Evolutionary conservation across 345 rosid species (phyloP).

Genomic region (Salix udensis): DNA sequence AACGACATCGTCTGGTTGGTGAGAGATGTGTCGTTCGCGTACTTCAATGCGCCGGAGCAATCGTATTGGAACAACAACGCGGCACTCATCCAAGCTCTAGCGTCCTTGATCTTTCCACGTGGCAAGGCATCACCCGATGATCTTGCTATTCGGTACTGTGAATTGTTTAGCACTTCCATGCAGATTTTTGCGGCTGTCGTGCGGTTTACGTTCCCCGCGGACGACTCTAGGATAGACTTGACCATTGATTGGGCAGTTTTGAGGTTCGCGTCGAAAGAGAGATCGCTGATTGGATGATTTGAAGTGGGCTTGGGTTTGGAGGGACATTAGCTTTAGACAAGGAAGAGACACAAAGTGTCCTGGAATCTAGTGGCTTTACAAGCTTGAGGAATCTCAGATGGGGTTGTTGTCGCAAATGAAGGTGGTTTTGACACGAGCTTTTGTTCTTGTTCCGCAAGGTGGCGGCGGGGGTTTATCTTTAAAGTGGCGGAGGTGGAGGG

Average conservation of each 20-base stretch:
- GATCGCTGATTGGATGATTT: conserved; percentile 66
- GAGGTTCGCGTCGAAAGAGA: conserved; percentile 45
- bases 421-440: background rate
- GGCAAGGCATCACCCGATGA: conserved; percentile 42
- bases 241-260: conserved; percentile 50
- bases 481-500: conserved; percentile 9
- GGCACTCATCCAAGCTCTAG: conserved; percentile 78
- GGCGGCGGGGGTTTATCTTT: background rate
- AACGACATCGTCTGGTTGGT: conserved; percentile 61
- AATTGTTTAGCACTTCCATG: conserved; percentile 47
- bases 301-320: conserved; percentile 41
- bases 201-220: conserved; percentile 54
- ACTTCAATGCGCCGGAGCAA: conserved; percentile 65
- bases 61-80: conserved; percentile 71
- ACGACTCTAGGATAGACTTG: conserved; percentile 46
- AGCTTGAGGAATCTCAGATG: conserved; percentile 34
- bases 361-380: conserved; percentile 69
- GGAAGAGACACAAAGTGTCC: conserved; percentile 43
- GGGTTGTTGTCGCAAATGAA: background rate
- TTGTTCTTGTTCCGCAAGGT: background rate
- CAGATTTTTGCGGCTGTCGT: conserved; percentile 60
- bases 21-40: conserved; percentile 56
- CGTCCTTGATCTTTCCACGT: conserved; percentile 54
- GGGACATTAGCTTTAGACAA: conserved; percentile 30
- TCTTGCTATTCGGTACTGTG: conserved; percentile 43